Base-by-base conservation (phyloP, 1,139 yeast genomes). In the Komagataea norvegica region DNA sequence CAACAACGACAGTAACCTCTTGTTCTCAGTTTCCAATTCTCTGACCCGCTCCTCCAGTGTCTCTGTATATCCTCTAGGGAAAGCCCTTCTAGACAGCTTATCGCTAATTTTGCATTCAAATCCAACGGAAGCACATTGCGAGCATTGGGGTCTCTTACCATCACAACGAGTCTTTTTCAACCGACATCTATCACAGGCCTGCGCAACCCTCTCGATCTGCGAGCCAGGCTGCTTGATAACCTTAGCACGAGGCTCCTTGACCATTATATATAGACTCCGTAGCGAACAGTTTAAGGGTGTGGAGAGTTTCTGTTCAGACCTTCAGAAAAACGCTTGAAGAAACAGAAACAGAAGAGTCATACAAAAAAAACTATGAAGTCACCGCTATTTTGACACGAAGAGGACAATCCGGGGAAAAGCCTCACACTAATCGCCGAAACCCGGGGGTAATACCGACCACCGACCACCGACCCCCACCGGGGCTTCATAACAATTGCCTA, bases 181-280 rank as follows among this genome's bases (percentile, higher is more conserved):
- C 36, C 93, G 65, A 53, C 93, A 83, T 31, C 93, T 63, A 57
- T 83, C 93, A 62, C 93, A 83, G 7, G 91, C 91, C 57, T 82
- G 91, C 2, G 84, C 74, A 4, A 79, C 79, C 44, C 83, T 49
- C 23, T 55, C 59, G 2, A 52, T 46, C 31, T 55, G 51, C 3
- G 56, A 55, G 8, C 58, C 57, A 8, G 58, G 59, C 5, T 59
- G 50, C 14, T 51, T 46, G 31, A 56, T 56, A 8, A 55, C 57
- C 29, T 56, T 55, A 8, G 43, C 36, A 13, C 30, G 33, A 8
- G 36, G 33, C 13, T 36, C 41, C 15, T 37, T 37, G 10, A 25
- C 36, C 36, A 32, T 37, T 8, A n/a, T n/a, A n/a, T n/a, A n/a
- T n/a, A n/a, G n/a, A n/a, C n/a, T n/a, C n/a, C n/a, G n/a, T n/a